Evolutionary conservation across 352 stramenopile species (phyloP).

Genomic region (Phytophthora pistaciae): DNA sequence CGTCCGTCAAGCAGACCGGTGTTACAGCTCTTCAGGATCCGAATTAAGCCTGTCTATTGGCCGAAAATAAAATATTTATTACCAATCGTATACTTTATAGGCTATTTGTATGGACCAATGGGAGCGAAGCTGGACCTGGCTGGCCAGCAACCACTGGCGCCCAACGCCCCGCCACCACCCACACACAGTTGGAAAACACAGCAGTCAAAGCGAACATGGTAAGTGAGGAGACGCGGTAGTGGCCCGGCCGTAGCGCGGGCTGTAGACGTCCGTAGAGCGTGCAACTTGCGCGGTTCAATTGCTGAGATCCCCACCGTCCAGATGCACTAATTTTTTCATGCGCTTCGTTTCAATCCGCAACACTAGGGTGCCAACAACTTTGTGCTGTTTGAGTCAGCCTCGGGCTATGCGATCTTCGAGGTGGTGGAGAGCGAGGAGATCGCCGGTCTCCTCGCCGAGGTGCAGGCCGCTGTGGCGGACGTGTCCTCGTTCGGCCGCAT

Average conservation of each 20-base stretch:
- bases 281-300: constrained; percentile 20
- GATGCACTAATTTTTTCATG: constrained; percentile 34
- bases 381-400: constrained; percentile 98
- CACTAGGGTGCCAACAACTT: constrained; percentile 75
- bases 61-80: constrained; percentile 7
- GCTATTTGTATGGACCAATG: constrained; percentile 37
- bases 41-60: constrained; percentile 8
- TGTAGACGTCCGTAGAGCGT: constrained; percentile 5
- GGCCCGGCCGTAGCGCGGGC: constrained; percentile 2
- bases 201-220: constrained; percentile 47
- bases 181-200: constrained; percentile 49
- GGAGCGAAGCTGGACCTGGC: constrained; percentile 21
- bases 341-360: background rate
- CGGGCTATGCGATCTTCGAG: constrained; percentile 99
- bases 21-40: constrained; percentile 15
- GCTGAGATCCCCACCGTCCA: background rate
- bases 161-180: constrained; percentile 16
- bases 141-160: constrained; percentile 42
- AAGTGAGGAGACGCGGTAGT: constrained; percentile 20
- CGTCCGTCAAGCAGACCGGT: constrained; percentile 1
- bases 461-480: constrained; percentile 95
- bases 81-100: background rate
- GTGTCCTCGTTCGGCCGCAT: constrained; percentile 96
- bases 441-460: constrained; percentile 82
- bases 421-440: constrained; percentile 99